Conservation (phyloP, 2,329 filamentous ascomycete species). For the Alternaria tenuissima region DNA sequence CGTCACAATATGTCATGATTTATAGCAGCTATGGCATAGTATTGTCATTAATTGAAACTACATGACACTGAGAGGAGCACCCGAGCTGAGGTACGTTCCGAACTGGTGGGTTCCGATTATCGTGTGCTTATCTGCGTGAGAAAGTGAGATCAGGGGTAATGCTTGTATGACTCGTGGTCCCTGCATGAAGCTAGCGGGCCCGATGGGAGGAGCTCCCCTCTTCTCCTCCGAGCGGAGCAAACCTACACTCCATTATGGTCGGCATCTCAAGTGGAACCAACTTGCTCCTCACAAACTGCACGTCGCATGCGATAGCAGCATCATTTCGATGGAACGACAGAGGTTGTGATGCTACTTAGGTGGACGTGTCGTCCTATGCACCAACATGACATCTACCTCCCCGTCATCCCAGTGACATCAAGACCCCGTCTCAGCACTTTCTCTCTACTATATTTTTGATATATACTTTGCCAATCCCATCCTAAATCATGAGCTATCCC, state of each 20-base stretch:
- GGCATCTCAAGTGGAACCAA: not conserved
- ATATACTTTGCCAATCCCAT: not conserved
- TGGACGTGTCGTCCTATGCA: not conserved
- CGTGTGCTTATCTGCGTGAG: not conserved
- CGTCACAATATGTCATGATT: not conserved
- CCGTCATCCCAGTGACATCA: not conserved
- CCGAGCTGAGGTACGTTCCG: not conserved
- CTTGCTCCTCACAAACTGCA: not conserved
- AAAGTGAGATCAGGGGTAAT: not conserved
- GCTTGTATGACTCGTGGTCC: not conserved
- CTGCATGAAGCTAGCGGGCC: not conserved
- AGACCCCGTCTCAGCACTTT: not conserved
- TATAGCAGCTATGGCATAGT: not conserved
- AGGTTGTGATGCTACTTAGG: not conserved
- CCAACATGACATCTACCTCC: not conserved
- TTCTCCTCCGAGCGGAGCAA: not conserved
- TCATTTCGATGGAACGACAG: not conserved
- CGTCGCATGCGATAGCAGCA: not conserved
- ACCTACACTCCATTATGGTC: not conserved
- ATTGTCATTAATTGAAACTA: not conserved
- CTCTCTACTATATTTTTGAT: not conserved
- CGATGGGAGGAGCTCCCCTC: not conserved
- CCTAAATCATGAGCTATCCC: conserved; percentile 3
- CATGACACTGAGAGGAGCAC: not conserved
- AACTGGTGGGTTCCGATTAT: not conserved